Evolutionary conservation across 2,329 filamentous ascomycete species (phyloP).

Genomic region (Fusarium sp.): DNA sequence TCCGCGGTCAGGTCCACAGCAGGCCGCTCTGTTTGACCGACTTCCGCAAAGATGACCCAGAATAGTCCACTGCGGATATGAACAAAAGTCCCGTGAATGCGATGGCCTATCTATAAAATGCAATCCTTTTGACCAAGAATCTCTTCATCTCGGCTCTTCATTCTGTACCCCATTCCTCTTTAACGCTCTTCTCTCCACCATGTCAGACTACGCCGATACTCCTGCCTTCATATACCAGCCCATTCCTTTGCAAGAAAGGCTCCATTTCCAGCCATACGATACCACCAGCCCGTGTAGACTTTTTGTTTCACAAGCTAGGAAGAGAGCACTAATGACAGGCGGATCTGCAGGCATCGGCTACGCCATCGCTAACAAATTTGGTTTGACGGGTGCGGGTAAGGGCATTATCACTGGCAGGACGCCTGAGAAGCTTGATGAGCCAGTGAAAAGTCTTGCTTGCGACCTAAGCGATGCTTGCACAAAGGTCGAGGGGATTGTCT

Average conservation of each 20-base stretch:
- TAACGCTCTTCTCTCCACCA: neutral
- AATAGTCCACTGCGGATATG: neutral
- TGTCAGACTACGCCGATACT: neutral
- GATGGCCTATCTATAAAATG: neutral
- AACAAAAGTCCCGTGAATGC: no score
- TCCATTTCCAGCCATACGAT: neutral
- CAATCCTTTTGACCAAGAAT: no score
- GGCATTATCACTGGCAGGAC: neutral
- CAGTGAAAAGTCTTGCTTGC: neutral
- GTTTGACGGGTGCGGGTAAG: neutral
- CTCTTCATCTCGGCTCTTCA: no score
- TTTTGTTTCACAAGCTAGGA: neutral
- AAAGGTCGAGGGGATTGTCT: neutral
- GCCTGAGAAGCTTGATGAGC: neutral
- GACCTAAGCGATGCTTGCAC: accelerated
- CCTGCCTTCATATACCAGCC: neutral
- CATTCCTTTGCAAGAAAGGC: neutral
- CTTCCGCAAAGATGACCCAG: neutral
- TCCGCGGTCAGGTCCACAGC: neutral
- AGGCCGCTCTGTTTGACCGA: neutral
- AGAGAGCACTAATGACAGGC: neutral
- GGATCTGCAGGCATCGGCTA: neutral
- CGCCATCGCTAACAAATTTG: neutral
- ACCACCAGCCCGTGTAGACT: neutral
- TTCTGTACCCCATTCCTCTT: neutral